Base-by-base conservation (phyloP, 345 rosid genomes). In the Stellera chamaejasme region DNA sequence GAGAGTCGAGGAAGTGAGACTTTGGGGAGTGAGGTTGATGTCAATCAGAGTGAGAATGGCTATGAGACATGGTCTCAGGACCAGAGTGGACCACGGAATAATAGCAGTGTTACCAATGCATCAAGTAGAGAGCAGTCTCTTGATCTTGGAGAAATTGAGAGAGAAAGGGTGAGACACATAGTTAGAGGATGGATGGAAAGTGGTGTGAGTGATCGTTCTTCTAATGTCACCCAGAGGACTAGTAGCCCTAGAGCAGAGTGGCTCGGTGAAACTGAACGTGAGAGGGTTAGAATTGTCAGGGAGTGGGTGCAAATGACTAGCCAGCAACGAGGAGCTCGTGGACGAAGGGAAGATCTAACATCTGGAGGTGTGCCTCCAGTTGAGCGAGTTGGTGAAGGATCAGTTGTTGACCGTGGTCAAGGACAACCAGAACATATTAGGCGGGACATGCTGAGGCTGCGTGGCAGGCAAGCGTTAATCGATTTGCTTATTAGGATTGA, bases 221-320 rank as follows among this genome's bases (percentile, higher is more conserved):
- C 88, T 13, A 87, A 68, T 68, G 72, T 70, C 7, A 59, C 83
- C 43, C 95, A 71, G 49, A 72, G 81, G 68, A 82, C 67, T 16
- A 76, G 73, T 47, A 82, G 69, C 53, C 71, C 86, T 8, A 75
- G 93, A 74, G 84, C 74, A 10, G 97, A 90, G 59, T 90, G 86
- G 93, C 83, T 90, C 57, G 97, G 96, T 61, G 96, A 90, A 75
- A 87, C 81, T 48, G 96, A 90, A 70, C 83, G 97, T 1, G 96
- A 87, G 72, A 87, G 97, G 72, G 97, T 87, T 61, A 84, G 97
- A 73, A 73, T 82, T 79, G 88, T 87, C 55, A 79, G 96, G 74
- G 90, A 90, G 69, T 81, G 87, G 97, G 84, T 87, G 78, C 95
- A 87, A 71, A 79, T 77, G 95, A 75, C 90, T 43, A 90, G 90